Evolutionary conservation across 1,139 yeast genomes (phyloP), one percentile per base, ranked within the genome.

Genomic region (Hyphopichia khmerensis): DNA sequence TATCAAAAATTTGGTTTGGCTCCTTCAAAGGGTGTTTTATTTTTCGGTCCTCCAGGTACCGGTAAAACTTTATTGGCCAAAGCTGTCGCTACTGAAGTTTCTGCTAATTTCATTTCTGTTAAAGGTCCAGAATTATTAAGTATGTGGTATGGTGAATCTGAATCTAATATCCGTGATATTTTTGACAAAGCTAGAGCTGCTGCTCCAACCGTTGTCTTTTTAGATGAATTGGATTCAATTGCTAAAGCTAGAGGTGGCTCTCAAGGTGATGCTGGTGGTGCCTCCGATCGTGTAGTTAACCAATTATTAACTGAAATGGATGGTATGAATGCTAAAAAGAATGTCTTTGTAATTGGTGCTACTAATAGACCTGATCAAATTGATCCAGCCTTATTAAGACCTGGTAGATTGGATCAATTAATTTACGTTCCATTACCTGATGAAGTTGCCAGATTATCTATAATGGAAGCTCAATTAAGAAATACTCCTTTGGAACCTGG

Each of bases 131-230:
- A 93, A 70, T 80, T 91, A 62, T 80, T 93, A 61, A 87, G 96
- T 71, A 93, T 91, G 98, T 93, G 96, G 96, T 90, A 89, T 64
- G 99, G 99, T 78, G 98, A 93, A 72, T 88, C 96, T 17, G 99
- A 93, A 71, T 88, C 96, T 38, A 90, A 90, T 64, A 90, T 93
- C 59, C 87, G 98, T 72, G 98, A 91, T 67, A 91, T 93, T 57
- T 93, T 93, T 60, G 98, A 91, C 70, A 91, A 91, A 71, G 99
- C 99, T 16, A 84, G 98, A 71, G 98, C 98, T 43, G 97, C 98
- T 45, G 98, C 98, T 9, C 99, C 99, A 57, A 90, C 97, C 39
- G 97, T 93, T 50, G 96, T 93, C 36, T 93, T 93, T 73, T 80
- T 93, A 59, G 99, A 93, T 75, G 99, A 93, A 72, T 80, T 93